phyloP scores from a whole-genome alignment of 768 basidiomycete genomes.

The Leucosporidium yakuticum region DNA sequence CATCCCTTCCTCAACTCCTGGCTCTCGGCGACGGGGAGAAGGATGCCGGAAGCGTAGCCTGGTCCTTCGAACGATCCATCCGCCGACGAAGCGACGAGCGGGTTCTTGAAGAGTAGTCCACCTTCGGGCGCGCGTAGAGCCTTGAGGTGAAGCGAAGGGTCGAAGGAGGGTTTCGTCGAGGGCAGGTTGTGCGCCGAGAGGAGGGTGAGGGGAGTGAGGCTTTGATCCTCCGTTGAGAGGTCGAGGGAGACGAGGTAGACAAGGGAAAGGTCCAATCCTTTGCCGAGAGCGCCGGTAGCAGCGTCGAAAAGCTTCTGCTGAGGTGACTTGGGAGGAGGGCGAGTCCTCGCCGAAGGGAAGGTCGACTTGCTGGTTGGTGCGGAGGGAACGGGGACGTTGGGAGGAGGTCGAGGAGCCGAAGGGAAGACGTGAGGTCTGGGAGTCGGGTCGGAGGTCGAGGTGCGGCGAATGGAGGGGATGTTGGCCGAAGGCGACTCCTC shows the following conservation, averaged over 20 bases:
- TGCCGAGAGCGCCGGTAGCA: slow-evolving; percentile 14
- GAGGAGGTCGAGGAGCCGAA: background rate
- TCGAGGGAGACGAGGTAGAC: slow-evolving; percentile 29
- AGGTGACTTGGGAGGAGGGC: too few relatives aligned
- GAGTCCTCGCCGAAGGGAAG: too few relatives aligned
- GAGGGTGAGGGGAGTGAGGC: slow-evolving; percentile 5
- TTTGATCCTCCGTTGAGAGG: background rate
- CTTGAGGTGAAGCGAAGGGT: slow-evolving; percentile 19
- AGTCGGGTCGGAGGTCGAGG: background rate
- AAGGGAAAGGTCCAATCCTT: slow-evolving; percentile 12
- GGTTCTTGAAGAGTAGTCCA: slow-evolving; percentile 13
- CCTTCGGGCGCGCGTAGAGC: slow-evolving; percentile 23
- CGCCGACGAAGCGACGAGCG: too few relatives aligned
- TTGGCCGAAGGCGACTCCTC: too few relatives aligned
- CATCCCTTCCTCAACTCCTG: too few relatives aligned
- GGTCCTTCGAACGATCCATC: too few relatives aligned
- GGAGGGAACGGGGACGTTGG: background rate
- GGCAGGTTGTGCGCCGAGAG: slow-evolving; percentile 25
- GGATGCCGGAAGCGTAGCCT: too few relatives aligned
- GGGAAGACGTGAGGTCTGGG: background rate
- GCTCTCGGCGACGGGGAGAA: too few relatives aligned
- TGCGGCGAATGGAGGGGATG: background rate
- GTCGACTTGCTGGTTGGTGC: background rate
- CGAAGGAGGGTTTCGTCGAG: slow-evolving; percentile 10
- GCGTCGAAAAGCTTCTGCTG: background rate